phyloP scores from a whole-genome alignment of 1,284 basidiomycete species.

The Microstroma glucosiphilum region DNA sequence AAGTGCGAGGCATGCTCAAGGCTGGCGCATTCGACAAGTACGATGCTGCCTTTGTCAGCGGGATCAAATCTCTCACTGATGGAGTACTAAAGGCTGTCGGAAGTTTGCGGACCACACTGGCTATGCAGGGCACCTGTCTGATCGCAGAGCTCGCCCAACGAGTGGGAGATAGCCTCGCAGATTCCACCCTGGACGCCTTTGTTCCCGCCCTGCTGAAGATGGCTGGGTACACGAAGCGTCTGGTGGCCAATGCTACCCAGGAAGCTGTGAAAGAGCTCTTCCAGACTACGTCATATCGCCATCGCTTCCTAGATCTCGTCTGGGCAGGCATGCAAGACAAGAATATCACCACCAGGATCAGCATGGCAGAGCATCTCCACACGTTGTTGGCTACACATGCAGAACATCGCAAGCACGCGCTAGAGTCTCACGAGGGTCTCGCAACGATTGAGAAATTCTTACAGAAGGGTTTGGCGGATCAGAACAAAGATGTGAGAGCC shows the following conservation, averaged over 20 bases:
- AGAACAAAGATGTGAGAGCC: slow-evolving; percentile 73
- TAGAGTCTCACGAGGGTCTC: slow-evolving; percentile 57
- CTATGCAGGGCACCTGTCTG: slow-evolving; percentile 70
- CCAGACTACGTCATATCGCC: slow-evolving; percentile 61
- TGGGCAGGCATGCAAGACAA: slow-evolving; percentile 74
- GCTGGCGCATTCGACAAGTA: slow-evolving; percentile 72
- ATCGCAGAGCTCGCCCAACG: slow-evolving; percentile 66
- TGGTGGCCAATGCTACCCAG: slow-evolving; percentile 81
- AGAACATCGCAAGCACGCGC: slow-evolving; percentile 27
- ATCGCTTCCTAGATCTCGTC: slow-evolving; percentile 70
- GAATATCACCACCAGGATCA: slow-evolving; percentile 70
- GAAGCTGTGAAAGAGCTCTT: slow-evolving; percentile 66
- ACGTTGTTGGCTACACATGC: slow-evolving; percentile 49
- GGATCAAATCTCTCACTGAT: slow-evolving; percentile 71
- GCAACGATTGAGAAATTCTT: slow-evolving; percentile 60
- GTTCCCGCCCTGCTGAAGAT: slow-evolving; percentile 73
- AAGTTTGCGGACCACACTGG: slow-evolving; percentile 85
- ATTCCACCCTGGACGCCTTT: slow-evolving; percentile 55
- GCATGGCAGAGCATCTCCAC: slow-evolving; percentile 53
- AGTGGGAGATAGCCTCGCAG: slow-evolving; percentile 59
- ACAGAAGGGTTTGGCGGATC: slow-evolving; percentile 67
- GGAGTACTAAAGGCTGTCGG: slow-evolving; percentile 78
- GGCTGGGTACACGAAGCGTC: slow-evolving; percentile 91
- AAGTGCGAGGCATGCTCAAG: slow-evolving; percentile 84
- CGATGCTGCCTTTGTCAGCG: slow-evolving; percentile 64